Evolutionary conservation across 176 grass and related monocot species (phyloP), one percentile per base, ranked within the genome.

Genomic region (Paspalum vaginatum): DNA sequence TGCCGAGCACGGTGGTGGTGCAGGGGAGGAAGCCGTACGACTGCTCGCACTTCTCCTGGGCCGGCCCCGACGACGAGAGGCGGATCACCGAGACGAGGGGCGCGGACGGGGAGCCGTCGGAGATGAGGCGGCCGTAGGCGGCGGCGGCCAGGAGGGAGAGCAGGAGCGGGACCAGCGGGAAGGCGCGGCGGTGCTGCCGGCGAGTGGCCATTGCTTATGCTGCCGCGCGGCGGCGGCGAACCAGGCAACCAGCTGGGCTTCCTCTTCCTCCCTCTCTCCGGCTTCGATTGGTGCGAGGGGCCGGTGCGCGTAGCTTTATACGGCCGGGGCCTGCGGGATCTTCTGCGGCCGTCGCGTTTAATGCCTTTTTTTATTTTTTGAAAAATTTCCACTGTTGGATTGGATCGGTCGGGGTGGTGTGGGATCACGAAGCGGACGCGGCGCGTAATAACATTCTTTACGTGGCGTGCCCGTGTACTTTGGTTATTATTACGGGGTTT

Each of bases 11-110:
- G 56, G 96, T 95, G 75, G 96, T 93, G 57, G 96, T 99, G 81
- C 96, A 99, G 21, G 96, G 96, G 0, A 99, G 88, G 67, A 99
- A 99, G 0, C 96, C 96, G 24, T 99, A 99, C 16, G 96, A 74
- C 72, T 89, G 88, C 86, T 99, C 92, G 74, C 96, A 99, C 68
- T 81, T n/a, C 81, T 80, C 88, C 81, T 73, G 82, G 18, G 61
- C 25, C 1, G 83, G 12, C 43, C 61, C 16, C 20, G 61, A n/a
- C 71, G 50, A 47, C 59, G 59, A 27, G 88, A 80, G 83, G 81
- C 57, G 82, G 88, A 85, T 18, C 22, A 74, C 54, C 64, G 39
- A 11, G 21, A 74, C 7, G 63, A 50, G 53, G 39, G 72, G 69
- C 16, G 71, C 5, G 41, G 52, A 5, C 26, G 53, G 65, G 20